Evolutionary conservation across 805 yeast species (phyloP).

Genomic region (Saccharomycopsis babjevae): DNA sequence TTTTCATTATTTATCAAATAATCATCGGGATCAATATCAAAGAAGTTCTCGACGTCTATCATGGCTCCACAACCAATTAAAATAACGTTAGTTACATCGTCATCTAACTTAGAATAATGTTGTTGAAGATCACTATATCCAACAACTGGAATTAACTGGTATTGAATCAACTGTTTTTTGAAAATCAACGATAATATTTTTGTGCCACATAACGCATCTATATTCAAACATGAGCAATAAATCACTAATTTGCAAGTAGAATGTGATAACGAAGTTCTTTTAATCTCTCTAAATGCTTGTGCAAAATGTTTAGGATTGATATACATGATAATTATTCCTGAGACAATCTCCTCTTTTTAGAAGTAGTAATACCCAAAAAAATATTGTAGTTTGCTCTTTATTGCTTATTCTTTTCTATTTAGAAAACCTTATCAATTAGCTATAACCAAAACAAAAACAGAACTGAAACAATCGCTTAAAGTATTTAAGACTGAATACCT

Average conservation of each 20-base stretch:
- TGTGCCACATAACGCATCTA: constrained; percentile 88
- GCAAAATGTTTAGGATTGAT: constrained; percentile 61
- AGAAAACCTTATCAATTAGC: too few relatives aligned
- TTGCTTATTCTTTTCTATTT: not conserved
- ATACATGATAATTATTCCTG: constrained; percentile 44
- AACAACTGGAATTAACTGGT: constrained; percentile 83
- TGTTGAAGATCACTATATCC: constrained; percentile 73
- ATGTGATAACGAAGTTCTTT: constrained; percentile 69
- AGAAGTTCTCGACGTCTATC: constrained; percentile 70
- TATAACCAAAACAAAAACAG: too few relatives aligned
- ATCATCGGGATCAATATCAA: constrained; percentile 51
- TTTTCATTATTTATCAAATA: constrained; percentile 30
- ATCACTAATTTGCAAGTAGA: constrained; percentile 84
- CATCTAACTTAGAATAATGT: constrained; percentile 57
- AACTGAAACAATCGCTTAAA: too few relatives aligned
- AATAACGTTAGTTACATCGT: constrained; percentile 64
- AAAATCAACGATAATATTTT: constrained; percentile 61
- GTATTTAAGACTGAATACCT: too few relatives aligned
- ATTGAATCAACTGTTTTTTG: constrained; percentile 74
- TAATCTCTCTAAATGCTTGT: constrained; percentile 55
- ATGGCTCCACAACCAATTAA: constrained; percentile 90
- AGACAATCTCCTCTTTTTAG: not conserved
- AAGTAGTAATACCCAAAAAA: not conserved
- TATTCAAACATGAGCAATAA: constrained; percentile 81
- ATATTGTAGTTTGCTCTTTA: too few relatives aligned